These are phyloP conservation scores for Phytophthora citrophthora DNA, from an alignment of 352 stramenopile genomes.

Conservation along the genomic window DNA sequence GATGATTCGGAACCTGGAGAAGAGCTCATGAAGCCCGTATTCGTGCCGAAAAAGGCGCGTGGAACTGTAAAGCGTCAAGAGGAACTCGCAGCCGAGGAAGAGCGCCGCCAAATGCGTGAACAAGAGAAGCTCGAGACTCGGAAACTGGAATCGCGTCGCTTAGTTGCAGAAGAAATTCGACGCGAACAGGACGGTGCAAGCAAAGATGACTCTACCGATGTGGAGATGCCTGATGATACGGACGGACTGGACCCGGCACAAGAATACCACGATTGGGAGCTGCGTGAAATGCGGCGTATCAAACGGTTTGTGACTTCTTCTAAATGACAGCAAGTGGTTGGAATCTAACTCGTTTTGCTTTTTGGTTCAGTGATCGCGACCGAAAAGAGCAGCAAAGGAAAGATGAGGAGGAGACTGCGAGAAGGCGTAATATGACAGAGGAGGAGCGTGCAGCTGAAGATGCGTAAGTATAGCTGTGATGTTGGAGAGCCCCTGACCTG, in stretches of 20 bases:
- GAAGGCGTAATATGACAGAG: slow-evolving; percentile 94
- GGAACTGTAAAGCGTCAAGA: slow-evolving; percentile 86
- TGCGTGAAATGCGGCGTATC: slow-evolving; percentile 93
- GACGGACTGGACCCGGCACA: slow-evolving; percentile 89
- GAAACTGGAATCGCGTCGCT: slow-evolving; percentile 74
- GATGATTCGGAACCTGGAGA: slow-evolving; percentile 76
- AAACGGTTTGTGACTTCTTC: slow-evolving; percentile 68
- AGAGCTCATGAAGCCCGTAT: slow-evolving; percentile 91
- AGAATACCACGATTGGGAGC: slow-evolving; percentile 94
- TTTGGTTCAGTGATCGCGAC: slow-evolving; percentile 75
- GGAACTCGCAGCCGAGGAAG: slow-evolving; percentile 77
- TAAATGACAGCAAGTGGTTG: background rate
- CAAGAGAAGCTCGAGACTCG: slow-evolving; percentile 63
- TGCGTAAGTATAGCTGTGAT: slow-evolving; percentile 46
- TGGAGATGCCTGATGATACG: slow-evolving; percentile 91
- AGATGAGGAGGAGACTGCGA: slow-evolving; percentile 89
- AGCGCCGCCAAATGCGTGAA: slow-evolving; percentile 59
- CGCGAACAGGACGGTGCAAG: slow-evolving; percentile 62
- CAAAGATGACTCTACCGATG: slow-evolving; percentile 66
- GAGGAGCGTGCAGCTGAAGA: slow-evolving; percentile 95
- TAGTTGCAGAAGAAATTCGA: slow-evolving; percentile 79
- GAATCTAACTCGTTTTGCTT: slow-evolving; percentile 14
- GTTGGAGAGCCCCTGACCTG: background rate
- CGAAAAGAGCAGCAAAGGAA: slow-evolving; percentile 73
- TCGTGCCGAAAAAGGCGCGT: slow-evolving; percentile 90